Evolutionary conservation across 106 monocot genomes (phyloP).

Genomic region (Chionographis japonica): DNA sequence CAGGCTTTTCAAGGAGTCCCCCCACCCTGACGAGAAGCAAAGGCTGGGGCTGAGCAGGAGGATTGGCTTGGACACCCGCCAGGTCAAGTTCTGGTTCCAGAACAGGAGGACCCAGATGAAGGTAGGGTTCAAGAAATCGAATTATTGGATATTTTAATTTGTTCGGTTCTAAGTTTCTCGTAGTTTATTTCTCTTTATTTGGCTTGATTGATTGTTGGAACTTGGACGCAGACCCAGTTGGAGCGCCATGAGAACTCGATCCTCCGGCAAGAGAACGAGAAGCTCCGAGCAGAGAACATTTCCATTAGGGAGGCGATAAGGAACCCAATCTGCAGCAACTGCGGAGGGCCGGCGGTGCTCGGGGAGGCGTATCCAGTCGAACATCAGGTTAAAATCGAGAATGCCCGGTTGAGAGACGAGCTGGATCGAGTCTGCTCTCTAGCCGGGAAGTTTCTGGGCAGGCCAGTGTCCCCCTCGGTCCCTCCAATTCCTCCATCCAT

Average conservation of each 20-base stretch:
- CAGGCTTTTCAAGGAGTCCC: constrained; percentile 78
- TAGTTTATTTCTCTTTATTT: background rate
- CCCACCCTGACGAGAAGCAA: constrained; percentile 81
- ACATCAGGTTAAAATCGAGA: constrained; percentile 80
- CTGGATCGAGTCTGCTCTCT: constrained; percentile 65
- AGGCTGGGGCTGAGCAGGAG: constrained; percentile 46
- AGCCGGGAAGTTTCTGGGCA: constrained; percentile 64
- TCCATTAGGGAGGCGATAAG: constrained; percentile 67
- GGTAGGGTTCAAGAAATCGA: constrained; percentile 14
- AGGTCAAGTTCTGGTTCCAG: constrained; percentile 94
- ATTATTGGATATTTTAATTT: no score
- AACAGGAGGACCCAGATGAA: constrained; percentile 77
- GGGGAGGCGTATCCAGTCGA: constrained; percentile 67
- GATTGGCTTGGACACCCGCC: constrained; percentile 48
- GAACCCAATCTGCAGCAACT: constrained; percentile 65
- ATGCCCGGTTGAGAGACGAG: constrained; percentile 85
- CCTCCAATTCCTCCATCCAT: constrained; percentile 11
- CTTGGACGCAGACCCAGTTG: constrained; percentile 49
- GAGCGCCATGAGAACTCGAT: constrained; percentile 84
- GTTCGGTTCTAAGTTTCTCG: background rate
- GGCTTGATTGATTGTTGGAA: background rate
- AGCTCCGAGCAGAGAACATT: constrained; percentile 72
- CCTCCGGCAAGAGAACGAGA: constrained; percentile 84
- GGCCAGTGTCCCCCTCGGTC: constrained; percentile 26
- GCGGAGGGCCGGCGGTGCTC: constrained; percentile 71